Evolutionary conservation across 352 stramenopile species (phyloP), one percentile per base, ranked within the genome.

Genomic region (Pythium aristosporum): DNA sequence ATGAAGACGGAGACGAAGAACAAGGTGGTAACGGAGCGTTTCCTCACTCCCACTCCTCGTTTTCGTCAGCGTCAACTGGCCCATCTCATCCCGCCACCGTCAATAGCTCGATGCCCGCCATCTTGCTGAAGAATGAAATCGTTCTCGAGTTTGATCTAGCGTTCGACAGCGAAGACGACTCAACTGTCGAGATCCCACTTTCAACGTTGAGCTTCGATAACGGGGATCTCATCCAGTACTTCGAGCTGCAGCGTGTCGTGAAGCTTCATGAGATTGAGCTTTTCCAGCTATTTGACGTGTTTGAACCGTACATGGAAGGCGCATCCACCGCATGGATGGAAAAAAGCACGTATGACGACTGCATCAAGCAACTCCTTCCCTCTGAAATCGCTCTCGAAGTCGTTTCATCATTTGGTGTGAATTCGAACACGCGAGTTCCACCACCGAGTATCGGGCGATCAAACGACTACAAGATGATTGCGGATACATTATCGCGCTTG

Each of bases 91-190:
- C 67, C 20, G 82, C 72, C 37, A 89, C 79, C 48, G 69, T 85
- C 23, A 74, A 80, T 37, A 87, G 77, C 21, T 86, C 81, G 1
- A 65, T 91, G 18, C 87, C 87, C 12, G 81, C 79, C 1, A 82
- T 93, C 23, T 79, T 77, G 58, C 59, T 96, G 20, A 94, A 92
- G 62, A 90, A 94, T 63, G 85, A 94, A 42, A 81, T 94, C 21
- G 79, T 94, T 34, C 70, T 96, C 5, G 83, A 92, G 36, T 96
- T 96, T 54, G 87, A 94, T 20, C 59, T 96, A 20, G 79, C 80
- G 18, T 81, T 94, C 32, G 81, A 92, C 51, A 68, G 59, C 1
- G 71, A 87, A 21, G 76, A 88, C 34, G 79, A 92, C 50, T 75
- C 80, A 5, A 77, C 83, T 15, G 80, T 76, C 0, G 82, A 91